A percentile compares a stretch with the other conserved stretches of the same genome.
Conservation (phyloP, 78 protist genomes). For the Speleostelium caveatum region DNA sequence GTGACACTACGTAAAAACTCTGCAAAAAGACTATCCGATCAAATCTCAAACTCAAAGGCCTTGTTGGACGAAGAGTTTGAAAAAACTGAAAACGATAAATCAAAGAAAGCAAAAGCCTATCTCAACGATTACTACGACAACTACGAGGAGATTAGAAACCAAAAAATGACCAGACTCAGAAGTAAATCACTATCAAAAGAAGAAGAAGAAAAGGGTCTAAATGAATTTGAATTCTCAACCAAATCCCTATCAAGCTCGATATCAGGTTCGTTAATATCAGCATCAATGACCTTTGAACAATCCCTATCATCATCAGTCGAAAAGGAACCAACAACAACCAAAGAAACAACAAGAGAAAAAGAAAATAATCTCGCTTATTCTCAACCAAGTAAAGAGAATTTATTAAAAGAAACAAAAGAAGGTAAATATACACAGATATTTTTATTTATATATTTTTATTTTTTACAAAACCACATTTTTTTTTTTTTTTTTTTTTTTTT, state of each 20-base stretch:
- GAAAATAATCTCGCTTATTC: no score
- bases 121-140: constrained; percentile 36
- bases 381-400: no score
- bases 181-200: constrained; percentile 37
- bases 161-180: constrained; percentile 48
- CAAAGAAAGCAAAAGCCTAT: constrained; percentile 23
- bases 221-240: background rate
- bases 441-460: background rate
- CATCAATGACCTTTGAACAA: background rate
- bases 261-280: constrained; percentile 5
- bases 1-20: constrained; percentile 27
- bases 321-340: no score
- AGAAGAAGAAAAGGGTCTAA: constrained; percentile 11
- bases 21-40: constrained; percentile 62
- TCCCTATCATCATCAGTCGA: no score
- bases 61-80: background rate
- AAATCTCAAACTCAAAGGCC: background rate
- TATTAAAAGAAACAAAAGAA: no score
- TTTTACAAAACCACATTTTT: background rate
- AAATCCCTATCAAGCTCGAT: background rate
- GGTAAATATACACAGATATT: no score
- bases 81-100: background rate
- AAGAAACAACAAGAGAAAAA: no score
- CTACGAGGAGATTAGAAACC: constrained; percentile 14
- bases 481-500: no score